Conservation (phyloP, 1,139 yeast genomes). For the Fermentozyma sake region DNA sequence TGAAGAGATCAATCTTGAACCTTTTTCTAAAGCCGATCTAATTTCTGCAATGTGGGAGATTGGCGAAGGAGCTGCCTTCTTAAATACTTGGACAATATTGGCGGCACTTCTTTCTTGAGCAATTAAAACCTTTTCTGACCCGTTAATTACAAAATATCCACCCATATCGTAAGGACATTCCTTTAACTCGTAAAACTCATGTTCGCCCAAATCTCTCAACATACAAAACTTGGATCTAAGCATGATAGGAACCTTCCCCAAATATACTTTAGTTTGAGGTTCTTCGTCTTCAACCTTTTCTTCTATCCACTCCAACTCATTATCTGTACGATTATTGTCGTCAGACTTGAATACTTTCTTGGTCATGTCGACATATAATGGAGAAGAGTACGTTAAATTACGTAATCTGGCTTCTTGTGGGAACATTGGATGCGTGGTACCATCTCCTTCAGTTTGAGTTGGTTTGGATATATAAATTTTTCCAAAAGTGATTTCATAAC, state of each 20-base stretch:
- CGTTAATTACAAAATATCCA: constrained; percentile 96
- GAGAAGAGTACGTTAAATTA: constrained; percentile 93
- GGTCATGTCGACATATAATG: constrained; percentile 92
- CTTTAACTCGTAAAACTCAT: constrained; percentile 89
- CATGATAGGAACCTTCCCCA: constrained; percentile 98
- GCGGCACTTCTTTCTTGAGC: constrained; percentile 99
- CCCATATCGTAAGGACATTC: constrained; percentile 99
- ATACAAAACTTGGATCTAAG: constrained; percentile 93
- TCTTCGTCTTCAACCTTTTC: constrained; percentile 53
- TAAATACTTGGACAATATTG: constrained; percentile 95
- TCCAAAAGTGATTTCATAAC: constrained; percentile 94
- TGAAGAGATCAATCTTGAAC: constrained; percentile 88
- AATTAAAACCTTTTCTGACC: constrained; percentile 95
- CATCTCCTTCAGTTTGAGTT: constrained; percentile 98
- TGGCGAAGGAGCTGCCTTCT: constrained; percentile 96
- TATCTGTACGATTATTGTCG: constrained; percentile 49
- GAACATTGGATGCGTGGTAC: constrained; percentile 96
- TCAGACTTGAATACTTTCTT: constrained; percentile 83
- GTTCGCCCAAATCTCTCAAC: constrained; percentile 87
- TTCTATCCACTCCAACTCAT: constrained; percentile 73
- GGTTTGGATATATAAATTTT: constrained; percentile 95
- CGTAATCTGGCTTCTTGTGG: constrained; percentile 98
- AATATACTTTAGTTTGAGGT: constrained; percentile 67
- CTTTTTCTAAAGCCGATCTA: constrained; percentile 93
- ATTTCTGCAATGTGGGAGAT: constrained; percentile 95